These are phyloP conservation scores for Amanita brunnescens DNA, from an alignment of 768 basidiomycete species.

Conservation along the genomic window DNA sequence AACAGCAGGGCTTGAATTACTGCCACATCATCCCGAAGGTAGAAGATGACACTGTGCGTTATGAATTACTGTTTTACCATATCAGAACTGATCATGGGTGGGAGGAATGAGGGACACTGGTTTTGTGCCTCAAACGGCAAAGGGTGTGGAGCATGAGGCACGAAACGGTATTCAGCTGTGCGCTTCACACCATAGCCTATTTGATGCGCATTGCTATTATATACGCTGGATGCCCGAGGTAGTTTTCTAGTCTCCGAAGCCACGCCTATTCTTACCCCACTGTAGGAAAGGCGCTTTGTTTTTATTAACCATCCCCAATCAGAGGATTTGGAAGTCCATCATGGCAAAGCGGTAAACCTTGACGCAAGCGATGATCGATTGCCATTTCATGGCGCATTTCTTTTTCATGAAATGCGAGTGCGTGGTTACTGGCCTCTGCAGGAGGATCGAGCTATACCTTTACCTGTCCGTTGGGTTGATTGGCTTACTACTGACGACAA, in stretches of 20 bases:
- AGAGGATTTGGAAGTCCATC: slow-evolving; percentile 5
- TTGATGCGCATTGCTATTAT: slow-evolving; percentile 9
- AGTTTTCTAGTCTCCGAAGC: neutral
- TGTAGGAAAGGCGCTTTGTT: slow-evolving; percentile 9
- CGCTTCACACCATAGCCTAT: slow-evolving; percentile 2
- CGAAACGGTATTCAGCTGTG: slow-evolving; percentile 11
- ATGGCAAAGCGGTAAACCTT: slow-evolving; percentile 9
- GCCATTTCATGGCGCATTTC: slow-evolving; percentile 11
- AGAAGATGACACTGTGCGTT: slow-evolving; percentile 6
- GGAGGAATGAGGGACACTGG: slow-evolving; percentile 5
- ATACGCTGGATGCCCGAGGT: slow-evolving; percentile 11
- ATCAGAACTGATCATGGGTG: slow-evolving; percentile 12
- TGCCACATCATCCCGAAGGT: slow-evolving; percentile 2
- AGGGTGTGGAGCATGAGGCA: slow-evolving; percentile 9
- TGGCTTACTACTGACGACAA: neutral
- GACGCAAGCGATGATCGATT: slow-evolving; percentile 1
- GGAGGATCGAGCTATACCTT: slow-evolving; percentile 8
- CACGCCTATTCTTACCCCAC: neutral
- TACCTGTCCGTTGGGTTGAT: slow-evolving; percentile 10
- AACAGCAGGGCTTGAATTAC: neutral
- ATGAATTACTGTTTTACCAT: slow-evolving; percentile 4
- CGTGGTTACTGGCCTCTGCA: slow-evolving; percentile 9
- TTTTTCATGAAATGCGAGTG: slow-evolving; percentile 13
- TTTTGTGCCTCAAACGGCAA: slow-evolving; percentile 7
- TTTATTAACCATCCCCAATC: slow-evolving; percentile 12